Evolutionary conservation across 768 basidiomycete genomes (phyloP).

Genomic region (Amanita fuliginea): DNA sequence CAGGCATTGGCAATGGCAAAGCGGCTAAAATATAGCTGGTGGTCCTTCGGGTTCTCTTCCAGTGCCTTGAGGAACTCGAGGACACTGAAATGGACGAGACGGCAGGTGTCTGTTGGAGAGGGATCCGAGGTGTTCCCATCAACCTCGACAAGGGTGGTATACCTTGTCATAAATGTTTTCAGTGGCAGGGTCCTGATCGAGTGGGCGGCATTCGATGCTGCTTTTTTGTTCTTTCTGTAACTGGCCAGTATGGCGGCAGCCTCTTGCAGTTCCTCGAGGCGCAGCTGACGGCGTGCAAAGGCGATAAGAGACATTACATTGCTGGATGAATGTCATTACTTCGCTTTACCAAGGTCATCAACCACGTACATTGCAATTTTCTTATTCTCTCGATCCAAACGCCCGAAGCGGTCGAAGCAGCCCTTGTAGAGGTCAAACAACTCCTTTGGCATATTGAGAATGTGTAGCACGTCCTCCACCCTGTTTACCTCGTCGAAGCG

Average conservation of each 20-base stretch:
- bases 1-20: conserved; percentile 14
- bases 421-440: conserved; percentile 11
- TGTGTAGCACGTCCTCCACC: conserved; percentile 10
- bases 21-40: conserved; percentile 9
- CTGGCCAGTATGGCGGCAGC: conserved; percentile 13
- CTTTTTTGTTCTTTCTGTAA: conserved; percentile 3
- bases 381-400: not conserved
- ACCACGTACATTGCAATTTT: conserved; percentile 11
- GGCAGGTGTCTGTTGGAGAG: conserved; percentile 11
- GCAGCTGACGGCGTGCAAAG: conserved; percentile 16
- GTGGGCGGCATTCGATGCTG: not conserved
- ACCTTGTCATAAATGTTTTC: conserved; percentile 4
- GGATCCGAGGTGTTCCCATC: conserved; percentile 4
- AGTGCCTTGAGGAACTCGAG: conserved; percentile 15
- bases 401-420: conserved; percentile 10
- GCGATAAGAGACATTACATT: conserved; percentile 18
- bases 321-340: conserved; percentile 9
- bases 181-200: conserved; percentile 8
- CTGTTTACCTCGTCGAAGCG: conserved; percentile 10
- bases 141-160: conserved; percentile 10
- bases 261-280: conserved; percentile 15
- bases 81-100: conserved; percentile 17
- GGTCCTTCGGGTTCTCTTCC: not conserved
- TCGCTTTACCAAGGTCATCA: not conserved
- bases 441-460: conserved; percentile 7